These are phyloP conservation scores for Penicillium sp. DNA, from an alignment of 2,329 filamentous ascomycete species.

Conservation along the genomic window DNA sequence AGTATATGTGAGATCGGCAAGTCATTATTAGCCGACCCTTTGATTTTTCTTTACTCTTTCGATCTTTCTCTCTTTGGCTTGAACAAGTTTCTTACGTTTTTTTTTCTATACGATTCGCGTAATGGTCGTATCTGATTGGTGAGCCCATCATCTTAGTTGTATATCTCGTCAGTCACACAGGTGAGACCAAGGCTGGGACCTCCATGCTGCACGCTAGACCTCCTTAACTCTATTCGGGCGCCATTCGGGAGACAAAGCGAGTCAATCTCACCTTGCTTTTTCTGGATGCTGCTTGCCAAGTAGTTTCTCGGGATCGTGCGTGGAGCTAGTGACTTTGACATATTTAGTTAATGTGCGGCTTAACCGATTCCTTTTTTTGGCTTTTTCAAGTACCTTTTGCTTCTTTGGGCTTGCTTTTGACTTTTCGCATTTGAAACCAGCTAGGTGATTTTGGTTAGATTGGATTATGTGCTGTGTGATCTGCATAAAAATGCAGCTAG, in stretches of 20 bases:
- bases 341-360: slow-evolving; percentile 3
- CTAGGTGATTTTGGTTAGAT: neutral
- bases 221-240: slow-evolving; percentile 7
- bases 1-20: slow-evolving; percentile 7
- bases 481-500: slow-evolving; percentile 7
- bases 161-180: slow-evolving; percentile 3
- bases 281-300: slow-evolving; percentile 8
- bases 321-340: slow-evolving; percentile 8
- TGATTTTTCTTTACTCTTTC: neutral
- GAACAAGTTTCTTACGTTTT: neutral
- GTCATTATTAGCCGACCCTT: neutral
- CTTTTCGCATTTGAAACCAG: slow-evolving; percentile 1
- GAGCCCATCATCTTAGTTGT: neutral
- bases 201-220: slow-evolving; percentile 1
- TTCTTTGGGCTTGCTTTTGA: slow-evolving; percentile 4
- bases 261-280: slow-evolving; percentile 10
- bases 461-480: neutral
- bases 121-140: neutral
- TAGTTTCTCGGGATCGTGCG: slow-evolving; percentile 5
- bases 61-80: neutral
- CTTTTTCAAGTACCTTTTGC: neutral
- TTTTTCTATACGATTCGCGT: neutral
- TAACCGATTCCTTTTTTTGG: neutral
- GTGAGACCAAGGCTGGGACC: neutral
- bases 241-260: slow-evolving; percentile 12